phyloP scores from a whole-genome alignment of 805 yeast species.

The Naumovozyma castellii region DNA sequence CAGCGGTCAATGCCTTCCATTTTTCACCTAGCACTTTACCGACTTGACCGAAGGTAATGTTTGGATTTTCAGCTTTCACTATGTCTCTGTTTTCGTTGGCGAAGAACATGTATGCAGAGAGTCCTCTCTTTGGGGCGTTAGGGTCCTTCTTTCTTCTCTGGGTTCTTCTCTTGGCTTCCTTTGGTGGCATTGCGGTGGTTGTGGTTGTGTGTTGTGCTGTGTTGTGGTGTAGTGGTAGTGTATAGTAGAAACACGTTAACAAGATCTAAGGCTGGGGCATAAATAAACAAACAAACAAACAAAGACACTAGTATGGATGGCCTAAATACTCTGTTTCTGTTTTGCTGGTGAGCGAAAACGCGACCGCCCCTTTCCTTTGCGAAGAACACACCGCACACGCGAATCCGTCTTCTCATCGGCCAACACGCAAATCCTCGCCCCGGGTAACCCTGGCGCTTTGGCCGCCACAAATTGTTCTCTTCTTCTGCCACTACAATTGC shows the following conservation, averaged over 20 bases:
- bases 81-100: slow-evolving; percentile 94
- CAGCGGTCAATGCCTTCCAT: slow-evolving; percentile 83
- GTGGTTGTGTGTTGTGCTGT: slow-evolving; percentile 1
- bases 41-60: slow-evolving; percentile 86
- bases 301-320: too few relatives aligned
- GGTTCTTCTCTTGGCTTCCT: slow-evolving; percentile 32
- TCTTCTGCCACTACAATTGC: too few relatives aligned
- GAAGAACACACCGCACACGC: too few relatives aligned
- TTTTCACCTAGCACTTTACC: slow-evolving; percentile 90
- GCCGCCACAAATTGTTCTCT: too few relatives aligned
- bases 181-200: slow-evolving; percentile 30
- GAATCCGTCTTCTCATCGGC: too few relatives aligned
- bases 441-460: too few relatives aligned
- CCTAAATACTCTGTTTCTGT: too few relatives aligned
- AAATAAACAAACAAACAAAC: too few relatives aligned
- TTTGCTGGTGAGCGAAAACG: too few relatives aligned
- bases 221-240: neutral
- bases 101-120: slow-evolving; percentile 96
- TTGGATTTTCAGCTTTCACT: slow-evolving; percentile 91
- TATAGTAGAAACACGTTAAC: neutral
- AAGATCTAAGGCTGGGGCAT: too few relatives aligned
- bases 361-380: too few relatives aligned
- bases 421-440: too few relatives aligned
- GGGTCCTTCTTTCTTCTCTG: slow-evolving; percentile 50
- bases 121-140: slow-evolving; percentile 35